phyloP scores from a whole-genome alignment of 148 eudicot species.

The Cornus controversa region DNA sequence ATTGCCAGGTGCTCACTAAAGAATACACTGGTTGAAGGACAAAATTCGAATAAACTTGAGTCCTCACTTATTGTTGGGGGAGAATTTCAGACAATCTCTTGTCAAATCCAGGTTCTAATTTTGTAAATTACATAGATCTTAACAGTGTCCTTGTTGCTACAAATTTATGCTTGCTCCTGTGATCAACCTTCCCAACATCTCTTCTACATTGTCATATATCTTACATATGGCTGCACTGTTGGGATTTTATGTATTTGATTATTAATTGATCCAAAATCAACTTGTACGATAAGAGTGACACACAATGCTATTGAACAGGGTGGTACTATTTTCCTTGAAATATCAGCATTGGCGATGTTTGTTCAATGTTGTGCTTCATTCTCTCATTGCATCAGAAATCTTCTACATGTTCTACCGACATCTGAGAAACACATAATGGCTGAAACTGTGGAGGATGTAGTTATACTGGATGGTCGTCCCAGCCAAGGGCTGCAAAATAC shows the following conservation, averaged over 20 bases:
- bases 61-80: constrained; percentile 54
- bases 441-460: constrained; percentile 30
- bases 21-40: constrained; percentile 43
- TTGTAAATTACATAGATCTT: no score
- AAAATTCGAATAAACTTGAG: constrained; percentile 36
- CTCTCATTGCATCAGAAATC: constrained; percentile 36
- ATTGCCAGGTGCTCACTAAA: constrained; percentile 50
- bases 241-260: constrained; percentile 2
- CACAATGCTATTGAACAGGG: constrained; percentile 61
- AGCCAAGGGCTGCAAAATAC: constrained; percentile 16
- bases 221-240: background rate
- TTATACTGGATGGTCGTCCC: constrained; percentile 22
- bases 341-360: constrained; percentile 42
- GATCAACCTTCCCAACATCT: background rate
- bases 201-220: background rate
- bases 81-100: constrained; percentile 49
- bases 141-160: no score
- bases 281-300: constrained; percentile 10
- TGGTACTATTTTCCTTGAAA: constrained; percentile 61
- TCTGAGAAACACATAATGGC: constrained; percentile 18
- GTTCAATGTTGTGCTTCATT: constrained; percentile 45
- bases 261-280: background rate
- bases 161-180: constrained; percentile 7
- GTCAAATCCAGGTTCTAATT: constrained; percentile 58
- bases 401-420: constrained; percentile 30